phyloP scores from a whole-genome alignment of 192 early-diverging fungal species.

The Coemansia sp. region DNA sequence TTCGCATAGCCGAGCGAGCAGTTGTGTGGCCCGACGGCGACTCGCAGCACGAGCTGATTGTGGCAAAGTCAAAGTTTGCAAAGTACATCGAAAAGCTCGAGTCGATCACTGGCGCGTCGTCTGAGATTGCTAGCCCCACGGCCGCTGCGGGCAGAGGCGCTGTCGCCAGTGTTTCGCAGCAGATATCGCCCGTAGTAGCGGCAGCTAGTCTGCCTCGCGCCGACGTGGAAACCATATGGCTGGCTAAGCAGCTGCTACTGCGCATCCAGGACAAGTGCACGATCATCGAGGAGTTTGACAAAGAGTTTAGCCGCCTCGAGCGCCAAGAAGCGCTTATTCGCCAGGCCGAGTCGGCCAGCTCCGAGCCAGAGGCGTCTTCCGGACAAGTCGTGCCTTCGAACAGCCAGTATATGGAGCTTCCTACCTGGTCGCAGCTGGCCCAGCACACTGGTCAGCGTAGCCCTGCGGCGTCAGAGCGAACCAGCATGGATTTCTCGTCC shows the following conservation, averaged over 20 bases:
- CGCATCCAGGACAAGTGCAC: constrained; percentile 43
- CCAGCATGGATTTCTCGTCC: constrained; percentile 38
- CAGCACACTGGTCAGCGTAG: constrained; percentile 27
- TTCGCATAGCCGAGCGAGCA: constrained; percentile 45
- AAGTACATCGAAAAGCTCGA: constrained; percentile 52
- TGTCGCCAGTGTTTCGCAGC: neutral
- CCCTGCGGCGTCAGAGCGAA: constrained; percentile 43
- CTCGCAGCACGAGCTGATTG: constrained; percentile 48
- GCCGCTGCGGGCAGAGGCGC: neutral
- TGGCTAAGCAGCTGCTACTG: constrained; percentile 47
- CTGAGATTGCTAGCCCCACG: constrained; percentile 1
- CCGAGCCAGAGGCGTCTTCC: constrained; percentile 6
- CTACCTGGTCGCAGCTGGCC: constrained; percentile 51
- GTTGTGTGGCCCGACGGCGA: constrained; percentile 49
- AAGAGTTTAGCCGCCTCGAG: constrained; percentile 50
- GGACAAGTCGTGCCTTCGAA: neutral
- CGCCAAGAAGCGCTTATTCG: constrained; percentile 41
- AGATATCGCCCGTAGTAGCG: constrained; percentile 4
- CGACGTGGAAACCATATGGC: constrained; percentile 54
- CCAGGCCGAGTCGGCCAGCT: constrained; percentile 33
- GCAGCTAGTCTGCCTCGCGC: constrained; percentile 27
- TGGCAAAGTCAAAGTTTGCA: constrained; percentile 44
- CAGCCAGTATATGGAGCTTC: constrained; percentile 22
- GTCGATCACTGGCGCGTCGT: constrained; percentile 20
- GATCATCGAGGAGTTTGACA: constrained; percentile 50